Percentiles rank a stretch among this genome's conserved stretches.
These are phyloP conservation scores for Fusarium sulawesiense DNA, from an alignment of 2,329 filamentous ascomycete species.

Conservation along the genomic window DNA sequence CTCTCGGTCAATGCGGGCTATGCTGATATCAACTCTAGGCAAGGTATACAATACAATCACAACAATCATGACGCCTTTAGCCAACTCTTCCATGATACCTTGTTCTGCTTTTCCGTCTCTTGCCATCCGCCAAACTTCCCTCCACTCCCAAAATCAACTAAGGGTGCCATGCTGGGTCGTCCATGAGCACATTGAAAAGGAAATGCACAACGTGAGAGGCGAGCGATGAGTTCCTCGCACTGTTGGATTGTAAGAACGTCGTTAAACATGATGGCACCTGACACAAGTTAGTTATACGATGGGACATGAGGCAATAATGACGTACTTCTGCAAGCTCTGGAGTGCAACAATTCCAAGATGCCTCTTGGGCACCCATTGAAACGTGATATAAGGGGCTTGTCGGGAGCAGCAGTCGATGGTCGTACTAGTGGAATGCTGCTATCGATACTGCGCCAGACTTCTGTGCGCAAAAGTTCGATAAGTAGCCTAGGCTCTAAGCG, in stretches of 20 bases:
- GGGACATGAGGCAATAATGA: background rate
- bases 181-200: constrained; percentile 90
- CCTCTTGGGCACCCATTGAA: constrained; percentile 79
- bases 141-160: constrained; percentile 62
- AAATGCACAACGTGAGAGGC: constrained; percentile 72
- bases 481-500: constrained; percentile 76
- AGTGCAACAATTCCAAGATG: constrained; percentile 81
- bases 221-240: constrained; percentile 67
- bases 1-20: background rate
- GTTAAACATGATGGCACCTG: constrained; percentile 85
- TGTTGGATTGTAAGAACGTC: constrained; percentile 69
- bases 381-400: constrained; percentile 66
- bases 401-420: constrained; percentile 3
- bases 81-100: constrained; percentile 37
- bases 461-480: constrained; percentile 78
- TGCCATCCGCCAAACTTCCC: constrained; percentile 45
- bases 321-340: constrained; percentile 77
- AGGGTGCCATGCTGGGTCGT: constrained; percentile 71
- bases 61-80: constrained; percentile 10
- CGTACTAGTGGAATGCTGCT: constrained; percentile 39
- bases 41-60: background rate
- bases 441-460: constrained; percentile 76
- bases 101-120: constrained; percentile 26
- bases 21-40: background rate
- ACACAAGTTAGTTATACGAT: constrained; percentile 6